Percentiles rank a stretch among this genome's conserved stretches.
Evolutionary conservation across 2,329 filamentous ascomycete species (phyloP).

Genomic region (Nannizziopsis barbatae): DNA sequence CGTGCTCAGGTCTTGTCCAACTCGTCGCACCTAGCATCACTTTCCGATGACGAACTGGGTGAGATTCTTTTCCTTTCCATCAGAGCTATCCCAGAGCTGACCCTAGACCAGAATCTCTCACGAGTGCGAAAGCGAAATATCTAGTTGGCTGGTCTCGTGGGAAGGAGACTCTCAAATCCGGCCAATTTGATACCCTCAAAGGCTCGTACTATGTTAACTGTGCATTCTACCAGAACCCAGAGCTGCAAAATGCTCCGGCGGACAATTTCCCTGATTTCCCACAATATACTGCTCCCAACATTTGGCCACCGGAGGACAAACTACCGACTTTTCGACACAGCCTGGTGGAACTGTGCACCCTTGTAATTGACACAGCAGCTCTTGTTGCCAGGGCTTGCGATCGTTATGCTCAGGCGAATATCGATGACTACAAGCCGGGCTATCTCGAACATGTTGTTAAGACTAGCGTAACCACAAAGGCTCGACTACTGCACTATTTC

Average conservation of each 20-base stretch:
- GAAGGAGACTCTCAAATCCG: conserved; percentile 52
- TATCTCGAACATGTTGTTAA: conserved; percentile 82
- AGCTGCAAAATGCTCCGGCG: conserved; percentile 29
- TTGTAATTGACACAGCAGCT: conserved; percentile 83
- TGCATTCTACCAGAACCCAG: conserved; percentile 40
- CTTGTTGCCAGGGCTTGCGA: conserved; percentile 88
- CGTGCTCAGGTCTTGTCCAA: conserved; percentile 69
- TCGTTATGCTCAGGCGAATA: conserved; percentile 66
- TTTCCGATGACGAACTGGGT: conserved; percentile 63
- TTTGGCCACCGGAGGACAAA: conserved; percentile 63
- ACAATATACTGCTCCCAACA: conserved; percentile 79
- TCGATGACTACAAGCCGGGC: conserved; percentile 60
- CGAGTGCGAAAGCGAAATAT: conserved; percentile 43
- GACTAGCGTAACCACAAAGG: conserved; percentile 79
- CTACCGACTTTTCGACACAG: conserved; percentile 65
- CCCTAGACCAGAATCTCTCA: conserved; percentile 29
- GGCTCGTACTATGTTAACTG: conserved; percentile 56
- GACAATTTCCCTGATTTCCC: conserved; percentile 49
- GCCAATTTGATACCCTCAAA: conserved; percentile 52
- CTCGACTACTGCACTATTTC: conserved; percentile 85
- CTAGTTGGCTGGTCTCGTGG: conserved; percentile 55
- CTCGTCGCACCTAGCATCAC: conserved; percentile 75
- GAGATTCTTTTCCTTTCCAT: conserved; percentile 20
- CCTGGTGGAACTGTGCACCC: conserved; percentile 62
- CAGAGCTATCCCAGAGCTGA: conserved; percentile 42